Conservation (phyloP, 768 basidiomycete genomes). For the Russula emetica region DNA sequence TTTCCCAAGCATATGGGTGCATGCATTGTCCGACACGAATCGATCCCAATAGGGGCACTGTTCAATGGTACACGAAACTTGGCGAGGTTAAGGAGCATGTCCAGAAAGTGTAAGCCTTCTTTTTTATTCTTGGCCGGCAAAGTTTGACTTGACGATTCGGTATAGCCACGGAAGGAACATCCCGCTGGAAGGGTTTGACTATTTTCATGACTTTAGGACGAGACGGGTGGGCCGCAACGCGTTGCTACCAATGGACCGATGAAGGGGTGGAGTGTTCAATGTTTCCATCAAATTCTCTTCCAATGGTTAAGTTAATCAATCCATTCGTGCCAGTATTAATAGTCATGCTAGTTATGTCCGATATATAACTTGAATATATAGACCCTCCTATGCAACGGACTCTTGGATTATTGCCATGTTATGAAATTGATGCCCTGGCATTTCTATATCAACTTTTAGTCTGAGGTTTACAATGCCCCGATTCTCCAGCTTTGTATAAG, state of each 20-base stretch:
- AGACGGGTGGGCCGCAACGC: slow-evolving; percentile 1
- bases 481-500: too few relatives aligned
- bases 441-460: too few relatives aligned
- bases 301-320: too few relatives aligned
- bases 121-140: background rate
- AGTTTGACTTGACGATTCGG: background rate
- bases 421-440: too few relatives aligned
- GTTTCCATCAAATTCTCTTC: too few relatives aligned
- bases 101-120: background rate
- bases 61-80: background rate
- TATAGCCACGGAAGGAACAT: slow-evolving; percentile 4
- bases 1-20: slow-evolving; percentile 9
- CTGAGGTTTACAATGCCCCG: too few relatives aligned
- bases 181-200: slow-evolving; percentile 14
- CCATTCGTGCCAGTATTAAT: too few relatives aligned
- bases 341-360: too few relatives aligned
- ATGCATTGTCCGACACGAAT: slow-evolving; percentile 1
- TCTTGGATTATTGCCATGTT: too few relatives aligned
- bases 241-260: slow-evolving; percentile 3
- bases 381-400: too few relatives aligned
- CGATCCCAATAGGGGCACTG: background rate
- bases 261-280: background rate
- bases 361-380: too few relatives aligned
- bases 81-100: background rate
- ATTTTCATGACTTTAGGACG: background rate